Evolutionary conservation across 352 stramenopile genomes (phyloP).

Genomic region (Phytophthora pini): DNA sequence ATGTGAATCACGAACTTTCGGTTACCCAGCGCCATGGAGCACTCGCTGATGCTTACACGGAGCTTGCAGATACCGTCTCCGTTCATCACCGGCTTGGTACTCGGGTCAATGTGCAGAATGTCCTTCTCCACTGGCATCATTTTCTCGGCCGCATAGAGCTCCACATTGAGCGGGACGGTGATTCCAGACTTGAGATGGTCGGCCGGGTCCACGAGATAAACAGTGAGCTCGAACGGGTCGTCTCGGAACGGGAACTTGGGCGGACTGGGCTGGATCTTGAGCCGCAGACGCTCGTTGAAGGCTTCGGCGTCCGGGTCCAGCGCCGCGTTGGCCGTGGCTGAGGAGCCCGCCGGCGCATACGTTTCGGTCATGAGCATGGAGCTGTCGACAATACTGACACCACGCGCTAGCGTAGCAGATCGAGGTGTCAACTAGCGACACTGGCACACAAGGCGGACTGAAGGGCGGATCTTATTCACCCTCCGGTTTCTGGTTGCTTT

Average conservation of each 20-base stretch:
- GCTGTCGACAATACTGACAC: constrained; percentile 11
- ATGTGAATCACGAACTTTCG: constrained; percentile 89
- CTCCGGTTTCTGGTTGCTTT: constrained; percentile 36
- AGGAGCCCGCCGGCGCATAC: constrained; percentile 44
- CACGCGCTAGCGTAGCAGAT: constrained; percentile 6
- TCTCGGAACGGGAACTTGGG: constrained; percentile 88
- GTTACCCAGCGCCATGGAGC: constrained; percentile 87
- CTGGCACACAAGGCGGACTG: background rate
- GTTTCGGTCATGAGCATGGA: constrained; percentile 77
- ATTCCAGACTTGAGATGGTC: constrained; percentile 84
- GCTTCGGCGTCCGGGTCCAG: constrained; percentile 60
- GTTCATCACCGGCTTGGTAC: constrained; percentile 83
- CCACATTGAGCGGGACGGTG: constrained; percentile 79
- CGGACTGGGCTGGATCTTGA: constrained; percentile 88
- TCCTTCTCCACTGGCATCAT: constrained; percentile 82
- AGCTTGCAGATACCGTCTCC: constrained; percentile 87
- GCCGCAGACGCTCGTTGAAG: constrained; percentile 66
- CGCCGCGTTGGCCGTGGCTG: constrained; percentile 27
- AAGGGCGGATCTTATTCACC: constrained; percentile 45
- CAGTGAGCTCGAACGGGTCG: constrained; percentile 86
- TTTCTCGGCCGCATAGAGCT: constrained; percentile 86
- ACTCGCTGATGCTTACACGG: constrained; percentile 80
- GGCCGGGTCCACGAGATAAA: constrained; percentile 85
- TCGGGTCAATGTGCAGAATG: constrained; percentile 81
- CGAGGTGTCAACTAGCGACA: constrained; percentile 5